A percentile compares a stretch with the other conserved stretches of the same genome.
Conservation (phyloP, 2,329 filamentous ascomycete genomes). For the Nigrograna mackinnonii region DNA sequence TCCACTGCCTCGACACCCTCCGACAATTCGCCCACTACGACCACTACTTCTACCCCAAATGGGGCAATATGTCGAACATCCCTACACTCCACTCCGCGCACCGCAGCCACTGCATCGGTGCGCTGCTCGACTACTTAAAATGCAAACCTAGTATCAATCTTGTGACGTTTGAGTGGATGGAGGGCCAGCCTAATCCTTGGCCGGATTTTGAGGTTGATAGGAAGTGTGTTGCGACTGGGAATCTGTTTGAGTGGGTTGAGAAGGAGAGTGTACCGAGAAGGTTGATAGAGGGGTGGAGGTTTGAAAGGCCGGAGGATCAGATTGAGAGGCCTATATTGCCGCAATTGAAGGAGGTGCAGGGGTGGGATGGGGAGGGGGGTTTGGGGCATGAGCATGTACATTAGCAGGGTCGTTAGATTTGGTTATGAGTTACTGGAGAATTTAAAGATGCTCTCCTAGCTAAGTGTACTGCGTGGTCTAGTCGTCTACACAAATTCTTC, state of each 20-base stretch:
- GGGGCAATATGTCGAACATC: constrained; percentile 1
- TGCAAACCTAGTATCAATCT: constrained; percentile 1
- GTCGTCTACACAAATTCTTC: too few species aligned
- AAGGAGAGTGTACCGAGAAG: neutral
- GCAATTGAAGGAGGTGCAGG: neutral
- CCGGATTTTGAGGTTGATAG: constrained; percentile 2
- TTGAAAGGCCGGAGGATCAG: neutral
- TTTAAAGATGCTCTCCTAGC: too few species aligned
- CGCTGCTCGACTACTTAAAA: neutral
- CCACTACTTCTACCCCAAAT: neutral
- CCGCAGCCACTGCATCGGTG: neutral
- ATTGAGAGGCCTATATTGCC: neutral
- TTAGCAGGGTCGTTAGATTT: too few species aligned
- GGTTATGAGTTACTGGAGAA: too few species aligned
- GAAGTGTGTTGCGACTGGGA: constrained; percentile 1
- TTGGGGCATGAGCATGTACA: too few species aligned
- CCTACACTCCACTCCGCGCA: constrained; percentile 1
- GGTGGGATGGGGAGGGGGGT: neutral
- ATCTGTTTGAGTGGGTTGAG: neutral
- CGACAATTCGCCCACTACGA: neutral
- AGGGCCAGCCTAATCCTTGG: neutral
- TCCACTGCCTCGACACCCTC: constrained; percentile 1
- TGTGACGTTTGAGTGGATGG: constrained; percentile 1
- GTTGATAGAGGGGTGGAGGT: neutral
- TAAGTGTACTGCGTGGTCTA: too few species aligned